Evolutionary conservation across 352 stramenopile genomes (phyloP), one percentile per base, ranked within the genome.

Genomic region (Globisporangium spiculum): DNA sequence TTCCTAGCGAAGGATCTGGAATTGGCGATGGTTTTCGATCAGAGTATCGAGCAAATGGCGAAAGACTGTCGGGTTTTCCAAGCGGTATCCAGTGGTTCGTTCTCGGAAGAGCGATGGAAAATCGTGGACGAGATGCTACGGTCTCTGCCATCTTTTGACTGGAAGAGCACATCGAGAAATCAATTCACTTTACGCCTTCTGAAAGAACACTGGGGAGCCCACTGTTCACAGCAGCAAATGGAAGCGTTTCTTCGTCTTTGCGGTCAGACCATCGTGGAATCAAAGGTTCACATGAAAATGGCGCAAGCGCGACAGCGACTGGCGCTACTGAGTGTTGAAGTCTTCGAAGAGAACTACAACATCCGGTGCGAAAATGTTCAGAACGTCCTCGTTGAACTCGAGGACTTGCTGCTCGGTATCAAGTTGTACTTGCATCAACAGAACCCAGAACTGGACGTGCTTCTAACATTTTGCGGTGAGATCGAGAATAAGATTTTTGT

Each of bases 261-360:
- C 46, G 79, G 87, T n/a, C 63, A 81, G n/a, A 74, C 74, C 41
- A 80, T 89, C n/a, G 53, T 88, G 3, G 82, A 91, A 62, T 66
- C 76, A 0, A 86, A 83, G 38, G 48, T 88, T 0, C 80, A 75
- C 32, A 16, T 59, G 18, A 77, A 78, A 20, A 52, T 80, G 54
- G 73, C 87, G 18, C 73, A 78, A 12, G 38, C 73, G 44, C 70
- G 67, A 9, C 70, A 83, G 48, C 70, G 74, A 30, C n/a, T 86
- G 2, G 41, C 27, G 8, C 71, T 68, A 12, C 76, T 85, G n/a
- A 61, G 64, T 0, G 54, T 89, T 3, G 55, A 52, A 1, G 64
- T 86, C 4, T 63, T 70, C 26, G 80, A 86, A 32, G 65, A 67
- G 27, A 82, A 84, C 65, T 86, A 81, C 46, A 79, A 61, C 10